Conservation (phyloP, 148 eudicot genomes). For the Heliamphora exappendiculata region DNA sequence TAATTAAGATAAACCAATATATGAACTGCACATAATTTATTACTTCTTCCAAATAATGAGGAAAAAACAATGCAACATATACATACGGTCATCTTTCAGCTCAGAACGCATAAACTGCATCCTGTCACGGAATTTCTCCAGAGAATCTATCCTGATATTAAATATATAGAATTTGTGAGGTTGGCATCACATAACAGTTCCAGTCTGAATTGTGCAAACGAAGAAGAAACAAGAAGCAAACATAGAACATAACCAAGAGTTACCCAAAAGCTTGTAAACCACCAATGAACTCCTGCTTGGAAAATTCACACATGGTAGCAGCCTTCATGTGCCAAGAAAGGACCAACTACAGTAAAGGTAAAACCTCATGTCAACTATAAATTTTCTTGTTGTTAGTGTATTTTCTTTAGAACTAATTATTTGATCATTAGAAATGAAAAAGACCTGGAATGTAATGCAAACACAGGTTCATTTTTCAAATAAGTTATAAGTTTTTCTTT, state of each 20-base stretch:
- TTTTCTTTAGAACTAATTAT: neutral
- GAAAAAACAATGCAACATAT: neutral
- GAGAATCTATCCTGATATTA: conserved; percentile 69
- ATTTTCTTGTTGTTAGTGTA: neutral
- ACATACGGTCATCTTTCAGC: conserved; percentile 85
- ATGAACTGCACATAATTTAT: neutral
- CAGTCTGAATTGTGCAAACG: neutral
- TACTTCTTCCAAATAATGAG: neutral
- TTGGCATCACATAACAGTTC: neutral
- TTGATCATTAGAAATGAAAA: neutral
- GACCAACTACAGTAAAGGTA: conserved; percentile 50
- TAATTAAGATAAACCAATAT: conserved; percentile 6
- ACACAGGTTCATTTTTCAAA: neutral
- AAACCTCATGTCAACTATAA: conserved; percentile 7
- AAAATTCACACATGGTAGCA: conserved; percentile 97
- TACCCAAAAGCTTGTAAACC: conserved; percentile 84
- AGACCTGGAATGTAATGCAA: neutral
- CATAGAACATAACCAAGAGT: conserved; percentile 13
- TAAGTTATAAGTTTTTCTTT: neutral
- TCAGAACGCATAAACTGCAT: conserved; percentile 82
- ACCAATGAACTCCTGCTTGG: conserved; percentile 85
- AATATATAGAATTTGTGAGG: conserved; percentile 12
- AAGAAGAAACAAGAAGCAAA: neutral
- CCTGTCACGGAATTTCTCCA: conserved; percentile 76
- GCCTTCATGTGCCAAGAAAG: conserved; percentile 99